These are phyloP conservation scores for Apophysomyces ossiformis DNA, from an alignment of 371 early-diverging fungal genomes.

Conservation along the genomic window DNA sequence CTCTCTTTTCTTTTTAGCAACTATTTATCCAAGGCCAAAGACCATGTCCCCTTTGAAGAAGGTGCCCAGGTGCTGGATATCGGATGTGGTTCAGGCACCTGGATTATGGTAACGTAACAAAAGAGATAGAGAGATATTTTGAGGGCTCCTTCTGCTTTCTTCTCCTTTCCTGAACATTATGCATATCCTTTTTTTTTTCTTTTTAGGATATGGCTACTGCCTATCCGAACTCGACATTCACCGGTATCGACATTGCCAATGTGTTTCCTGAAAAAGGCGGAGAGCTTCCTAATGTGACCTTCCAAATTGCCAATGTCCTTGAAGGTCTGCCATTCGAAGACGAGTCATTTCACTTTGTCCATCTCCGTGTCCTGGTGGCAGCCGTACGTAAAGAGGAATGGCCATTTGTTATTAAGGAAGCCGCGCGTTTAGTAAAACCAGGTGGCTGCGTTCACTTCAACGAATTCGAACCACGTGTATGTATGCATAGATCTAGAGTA, in stretches of 20 bases:
- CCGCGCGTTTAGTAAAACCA: background rate
- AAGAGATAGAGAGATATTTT: no score
- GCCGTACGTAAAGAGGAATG: conserved; percentile 6
- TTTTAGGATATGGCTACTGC: conserved; percentile 54
- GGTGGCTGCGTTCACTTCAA: conserved; percentile 2
- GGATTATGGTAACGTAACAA: conserved; percentile 26
- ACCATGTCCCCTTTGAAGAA: background rate
- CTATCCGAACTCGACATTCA: conserved; percentile 40
- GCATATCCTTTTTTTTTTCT: no score
- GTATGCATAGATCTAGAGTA: background rate
- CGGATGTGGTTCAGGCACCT: conserved; percentile 36
- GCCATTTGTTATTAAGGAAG: background rate
- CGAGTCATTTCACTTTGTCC: conserved; percentile 8
- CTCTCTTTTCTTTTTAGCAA: conserved; percentile 1
- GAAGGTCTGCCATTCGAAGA: conserved; percentile 13
- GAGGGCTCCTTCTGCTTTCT: no score
- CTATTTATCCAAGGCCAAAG: conserved; percentile 8
- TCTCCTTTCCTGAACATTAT: no score
- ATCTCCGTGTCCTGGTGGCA: background rate
- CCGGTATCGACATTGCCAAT: conserved; percentile 37
- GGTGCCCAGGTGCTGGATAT: conserved; percentile 17
- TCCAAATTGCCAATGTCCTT: conserved; percentile 4
- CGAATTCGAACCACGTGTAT: conserved; percentile 1
- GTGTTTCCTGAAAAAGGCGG: conserved; percentile 8
- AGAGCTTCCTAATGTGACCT: conserved; percentile 5